Base-by-base conservation (phyloP, 768 basidiomycete species). In the Mycena filopes region DNA sequence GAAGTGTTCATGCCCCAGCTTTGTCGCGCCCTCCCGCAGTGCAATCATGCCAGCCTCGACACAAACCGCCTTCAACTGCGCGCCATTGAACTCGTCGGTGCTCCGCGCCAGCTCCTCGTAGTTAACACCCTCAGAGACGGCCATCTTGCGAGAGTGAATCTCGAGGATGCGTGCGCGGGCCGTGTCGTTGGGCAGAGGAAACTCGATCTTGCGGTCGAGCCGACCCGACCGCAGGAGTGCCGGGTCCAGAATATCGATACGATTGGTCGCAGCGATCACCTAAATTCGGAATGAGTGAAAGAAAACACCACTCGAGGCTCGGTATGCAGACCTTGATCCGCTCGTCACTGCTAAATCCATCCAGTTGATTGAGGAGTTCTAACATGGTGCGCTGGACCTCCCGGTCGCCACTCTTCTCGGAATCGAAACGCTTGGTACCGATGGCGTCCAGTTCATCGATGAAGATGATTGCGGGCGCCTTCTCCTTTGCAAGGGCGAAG, bases 321-420 rank as follows among this genome's bases (percentile, higher is more conserved):
- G 46, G 46, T 29, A 41, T 28, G 73, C 82, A 47, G 70, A 91
- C 96, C 89, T 99, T 99, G 83, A 99, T 99, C 68, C 96, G 87
- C 63, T 96, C 94, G 73, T 99, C 96, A 70, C 94, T 96, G 65
- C 94, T 92, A 80, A 99, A 99, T 31, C 98, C 98, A 73, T 99
- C 98, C 45, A 99, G 83, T 79, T 99, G 98, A 77, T 99, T 99
- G 67, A 99, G 87, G 47, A 99, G 84, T 76, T 99, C 98, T 74
- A 99, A 83, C 98, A 99, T 99, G n/a, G 98, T 99, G 66, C 98
- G 83, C 78, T 99, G 98, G n/a, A 99, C 98, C 76, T 99, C 98
- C 75, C 98, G 88, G 78, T 99, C 98, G 66, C 98, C 98, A 73
- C 94, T 94, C 86, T 99, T 99, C 79, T 99, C 97, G 20, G 94